Evolutionary conservation across 345 rosid species (phyloP).

Genomic region (Camelina neglecta): DNA sequence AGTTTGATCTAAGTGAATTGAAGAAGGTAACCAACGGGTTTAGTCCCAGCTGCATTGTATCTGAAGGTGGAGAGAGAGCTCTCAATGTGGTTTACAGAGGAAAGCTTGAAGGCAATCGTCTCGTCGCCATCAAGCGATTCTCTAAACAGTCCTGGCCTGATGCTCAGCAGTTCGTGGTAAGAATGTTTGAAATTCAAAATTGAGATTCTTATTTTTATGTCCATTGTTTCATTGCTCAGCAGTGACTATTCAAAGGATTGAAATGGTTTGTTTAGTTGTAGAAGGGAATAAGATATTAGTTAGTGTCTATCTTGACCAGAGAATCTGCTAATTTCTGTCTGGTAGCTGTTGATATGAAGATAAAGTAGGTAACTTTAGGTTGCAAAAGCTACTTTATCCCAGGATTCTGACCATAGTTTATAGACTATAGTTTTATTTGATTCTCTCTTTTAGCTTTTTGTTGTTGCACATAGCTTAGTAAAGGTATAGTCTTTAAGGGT

Average conservation of each 20-base stretch:
- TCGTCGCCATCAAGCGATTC: constrained; percentile 79
- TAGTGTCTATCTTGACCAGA: constrained; percentile 19
- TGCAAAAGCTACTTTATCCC: constrained; percentile 7
- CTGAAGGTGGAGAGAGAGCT: constrained; percentile 83
- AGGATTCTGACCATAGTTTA: constrained; percentile 13
- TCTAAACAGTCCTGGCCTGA: constrained; percentile 87
- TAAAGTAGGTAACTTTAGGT: constrained; percentile 20
- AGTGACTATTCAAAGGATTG: constrained; percentile 2
- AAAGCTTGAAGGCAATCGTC: constrained; percentile 59
- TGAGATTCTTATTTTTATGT: background rate
- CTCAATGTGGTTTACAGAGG: constrained; percentile 82
- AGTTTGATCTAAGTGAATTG: constrained; percentile 39
- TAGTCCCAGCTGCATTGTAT: constrained; percentile 61
- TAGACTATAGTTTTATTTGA: constrained; percentile 17
- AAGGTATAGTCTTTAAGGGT: constrained; percentile 12
- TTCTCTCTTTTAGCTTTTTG: constrained; percentile 15
- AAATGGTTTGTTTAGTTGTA: background rate
- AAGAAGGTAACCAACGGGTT: constrained; percentile 71
- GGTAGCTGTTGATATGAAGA: constrained; percentile 8
- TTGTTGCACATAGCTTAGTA: constrained; percentile 14
- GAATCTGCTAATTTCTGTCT: constrained; percentile 11
- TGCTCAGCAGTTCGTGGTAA: constrained; percentile 67
- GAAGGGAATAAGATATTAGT: background rate
- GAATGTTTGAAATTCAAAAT: background rate
- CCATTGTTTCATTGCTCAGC: constrained; percentile 4